These are phyloP conservation scores for Hydrangea macrophylla DNA, from an alignment of 148 eudicot genomes.

Conservation along the genomic window DNA sequence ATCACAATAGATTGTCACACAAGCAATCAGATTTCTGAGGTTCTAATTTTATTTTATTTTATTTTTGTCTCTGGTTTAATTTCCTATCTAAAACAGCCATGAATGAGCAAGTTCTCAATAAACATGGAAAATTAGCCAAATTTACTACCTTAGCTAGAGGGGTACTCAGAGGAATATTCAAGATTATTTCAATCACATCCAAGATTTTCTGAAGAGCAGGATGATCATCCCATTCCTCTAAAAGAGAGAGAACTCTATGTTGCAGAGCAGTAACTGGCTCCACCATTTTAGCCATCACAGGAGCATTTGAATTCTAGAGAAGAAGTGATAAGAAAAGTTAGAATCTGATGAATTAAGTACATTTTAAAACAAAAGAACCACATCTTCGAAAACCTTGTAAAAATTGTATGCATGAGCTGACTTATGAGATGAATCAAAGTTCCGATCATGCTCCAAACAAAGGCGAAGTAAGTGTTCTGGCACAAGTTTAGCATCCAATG, in stretches of 20 bases:
- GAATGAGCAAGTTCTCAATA: background rate
- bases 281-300: constrained; percentile 74
- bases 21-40: background rate
- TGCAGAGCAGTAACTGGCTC: constrained; percentile 51
- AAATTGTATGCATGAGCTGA: constrained; percentile 48
- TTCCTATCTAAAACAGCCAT: background rate
- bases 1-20: no score
- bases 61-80: background rate
- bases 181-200: constrained; percentile 71
- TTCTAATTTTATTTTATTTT: background rate
- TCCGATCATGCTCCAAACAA: constrained; percentile 72
- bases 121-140: constrained; percentile 8
- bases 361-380: background rate
- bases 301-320: constrained; percentile 71
- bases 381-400: constrained; percentile 57
- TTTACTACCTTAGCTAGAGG: constrained; percentile 79
- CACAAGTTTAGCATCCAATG: constrained; percentile 58
- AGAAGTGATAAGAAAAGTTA: constrained; percentile 8
- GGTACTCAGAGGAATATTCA: constrained; percentile 73
- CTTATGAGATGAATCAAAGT: constrained; percentile 32
- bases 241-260: constrained; percentile 39
- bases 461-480: constrained; percentile 81
- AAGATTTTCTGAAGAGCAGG: constrained; percentile 72
- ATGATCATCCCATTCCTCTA: constrained; percentile 68
- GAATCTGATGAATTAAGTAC: background rate